phyloP scores from a whole-genome alignment of 768 basidiomycete species.

The Postia placenta region DNA sequence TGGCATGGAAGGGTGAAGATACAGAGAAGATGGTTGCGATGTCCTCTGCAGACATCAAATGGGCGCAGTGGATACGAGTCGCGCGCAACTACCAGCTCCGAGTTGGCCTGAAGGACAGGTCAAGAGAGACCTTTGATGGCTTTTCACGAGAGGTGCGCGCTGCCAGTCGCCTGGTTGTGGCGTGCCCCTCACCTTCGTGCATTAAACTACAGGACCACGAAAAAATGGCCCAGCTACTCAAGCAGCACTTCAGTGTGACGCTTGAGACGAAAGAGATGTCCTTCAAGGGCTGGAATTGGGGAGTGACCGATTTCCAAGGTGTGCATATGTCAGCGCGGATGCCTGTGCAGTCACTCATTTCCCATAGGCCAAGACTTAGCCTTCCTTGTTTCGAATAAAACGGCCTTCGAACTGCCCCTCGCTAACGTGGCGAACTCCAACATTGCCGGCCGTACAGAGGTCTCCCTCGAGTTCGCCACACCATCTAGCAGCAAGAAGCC shows the following conservation, averaged over 20 bases:
- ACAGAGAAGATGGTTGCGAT: constrained; percentile 58
- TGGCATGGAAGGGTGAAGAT: constrained; percentile 90
- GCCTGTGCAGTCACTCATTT: not conserved
- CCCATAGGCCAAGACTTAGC: constrained; percentile 79
- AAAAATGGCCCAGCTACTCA: constrained; percentile 69
- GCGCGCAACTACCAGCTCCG: constrained; percentile 90
- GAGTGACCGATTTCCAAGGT: constrained; percentile 92
- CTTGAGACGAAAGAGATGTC: constrained; percentile 83
- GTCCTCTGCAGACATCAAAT: constrained; percentile 70
- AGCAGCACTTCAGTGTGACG: constrained; percentile 81
- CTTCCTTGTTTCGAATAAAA: constrained; percentile 84
- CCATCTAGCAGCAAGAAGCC: constrained; percentile 43
- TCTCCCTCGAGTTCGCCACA: constrained; percentile 90
- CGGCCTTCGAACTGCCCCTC: constrained; percentile 86
- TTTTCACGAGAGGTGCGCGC: constrained; percentile 81
- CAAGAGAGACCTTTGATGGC: constrained; percentile 85
- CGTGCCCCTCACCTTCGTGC: not conserved
- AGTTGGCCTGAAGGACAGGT: constrained; percentile 71
- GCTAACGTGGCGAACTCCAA: constrained; percentile 90
- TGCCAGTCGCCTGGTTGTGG: not conserved
- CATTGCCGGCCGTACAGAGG: constrained; percentile 94
- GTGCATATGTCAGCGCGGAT: not conserved
- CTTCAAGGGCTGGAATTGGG: constrained; percentile 99
- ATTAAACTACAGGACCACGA: constrained; percentile 71
- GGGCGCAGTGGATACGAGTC: constrained; percentile 87